A percentile compares a stretch with the other conserved stretches of the same genome.
These are phyloP conservation scores for Mycena sp. DNA, from an alignment of 1,284 basidiomycete species.

Conservation along the genomic window DNA sequence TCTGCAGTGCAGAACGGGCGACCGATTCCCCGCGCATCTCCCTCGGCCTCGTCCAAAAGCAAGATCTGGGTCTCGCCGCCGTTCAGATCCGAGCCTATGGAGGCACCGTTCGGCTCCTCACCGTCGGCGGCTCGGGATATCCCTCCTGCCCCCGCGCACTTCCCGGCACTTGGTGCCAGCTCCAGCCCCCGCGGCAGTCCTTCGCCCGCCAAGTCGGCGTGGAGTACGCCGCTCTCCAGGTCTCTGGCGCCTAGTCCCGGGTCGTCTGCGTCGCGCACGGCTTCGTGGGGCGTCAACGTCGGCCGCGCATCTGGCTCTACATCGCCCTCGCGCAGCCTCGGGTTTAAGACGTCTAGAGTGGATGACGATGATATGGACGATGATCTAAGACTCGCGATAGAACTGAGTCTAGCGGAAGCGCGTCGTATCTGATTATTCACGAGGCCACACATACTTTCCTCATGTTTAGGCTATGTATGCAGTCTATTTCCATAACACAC, in stretches of 20 bases:
- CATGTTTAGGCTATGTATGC: too few relatives aligned
- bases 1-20: constrained; percentile 17
- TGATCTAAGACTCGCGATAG: constrained; percentile 62
- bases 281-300: not conserved
- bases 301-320: not conserved
- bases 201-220: constrained; percentile 34
- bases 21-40: constrained; percentile 36
- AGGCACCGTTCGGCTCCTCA: constrained; percentile 44
- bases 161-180: constrained; percentile 41
- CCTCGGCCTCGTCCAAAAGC: constrained; percentile 47
- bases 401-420: constrained; percentile 67
- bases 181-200: constrained; percentile 30
- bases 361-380: constrained; percentile 55
- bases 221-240: constrained; percentile 34
- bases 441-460: too few relatives aligned
- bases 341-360: not conserved
- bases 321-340: not conserved
- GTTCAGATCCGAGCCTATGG: constrained; percentile 47
- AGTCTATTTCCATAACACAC: too few relatives aligned
- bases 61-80: constrained; percentile 52
- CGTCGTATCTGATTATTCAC: too few relatives aligned
- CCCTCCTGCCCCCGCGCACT: constrained; percentile 32
- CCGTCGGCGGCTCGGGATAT: constrained; percentile 7
- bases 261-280: not conserved
- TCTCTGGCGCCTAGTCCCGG: constrained; percentile 18